phyloP scores from a whole-genome alignment of 768 basidiomycete species.

The Glaciozyma martinii region DNA sequence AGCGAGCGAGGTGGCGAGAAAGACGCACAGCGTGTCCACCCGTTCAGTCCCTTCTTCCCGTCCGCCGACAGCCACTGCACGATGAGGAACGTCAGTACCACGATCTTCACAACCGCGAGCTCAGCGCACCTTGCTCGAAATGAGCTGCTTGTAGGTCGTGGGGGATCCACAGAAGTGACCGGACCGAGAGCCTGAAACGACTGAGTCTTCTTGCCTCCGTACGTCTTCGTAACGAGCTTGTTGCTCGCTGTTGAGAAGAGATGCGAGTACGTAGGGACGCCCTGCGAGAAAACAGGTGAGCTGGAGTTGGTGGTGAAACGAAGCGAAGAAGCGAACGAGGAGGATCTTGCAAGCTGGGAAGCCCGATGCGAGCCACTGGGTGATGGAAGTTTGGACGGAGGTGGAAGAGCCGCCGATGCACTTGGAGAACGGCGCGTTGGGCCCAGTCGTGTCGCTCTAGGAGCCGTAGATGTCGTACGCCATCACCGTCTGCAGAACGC shows the following conservation, averaged over 20 bases:
- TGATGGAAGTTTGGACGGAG: slow-evolving; percentile 6
- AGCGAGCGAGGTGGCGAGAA: neutral
- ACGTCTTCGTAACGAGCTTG: slow-evolving; percentile 12
- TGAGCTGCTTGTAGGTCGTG: neutral
- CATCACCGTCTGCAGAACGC: slow-evolving; percentile 12
- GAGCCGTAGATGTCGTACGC: slow-evolving; percentile 20
- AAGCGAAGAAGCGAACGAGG: neutral
- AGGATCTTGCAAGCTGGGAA: slow-evolving; percentile 21
- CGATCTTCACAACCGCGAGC: too few species aligned
- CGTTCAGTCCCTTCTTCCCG: slow-evolving; percentile 2
- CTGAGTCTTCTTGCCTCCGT: neutral
- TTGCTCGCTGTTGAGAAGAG: slow-evolving; percentile 10
- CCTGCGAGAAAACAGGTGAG: neutral
- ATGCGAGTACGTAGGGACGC: slow-evolving; percentile 19
- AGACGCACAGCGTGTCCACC: neutral
- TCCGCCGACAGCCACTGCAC: slow-evolving; percentile 6
- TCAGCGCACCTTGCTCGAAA: neutral
- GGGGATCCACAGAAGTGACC: neutral
- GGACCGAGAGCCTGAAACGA: slow-evolving; percentile 14
- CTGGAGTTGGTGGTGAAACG: neutral
- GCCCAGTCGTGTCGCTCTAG: slow-evolving; percentile 11
- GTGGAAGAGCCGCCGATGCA: slow-evolving; percentile 9
- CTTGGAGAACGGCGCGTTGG: slow-evolving; percentile 15
- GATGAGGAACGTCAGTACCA: too few species aligned
- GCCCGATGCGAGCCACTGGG: slow-evolving; percentile 2